Evolutionary conservation across 192 early-diverging fungal species (phyloP), one percentile per base, ranked within the genome.

Genomic region (Umbelopsis ramanniana): DNA sequence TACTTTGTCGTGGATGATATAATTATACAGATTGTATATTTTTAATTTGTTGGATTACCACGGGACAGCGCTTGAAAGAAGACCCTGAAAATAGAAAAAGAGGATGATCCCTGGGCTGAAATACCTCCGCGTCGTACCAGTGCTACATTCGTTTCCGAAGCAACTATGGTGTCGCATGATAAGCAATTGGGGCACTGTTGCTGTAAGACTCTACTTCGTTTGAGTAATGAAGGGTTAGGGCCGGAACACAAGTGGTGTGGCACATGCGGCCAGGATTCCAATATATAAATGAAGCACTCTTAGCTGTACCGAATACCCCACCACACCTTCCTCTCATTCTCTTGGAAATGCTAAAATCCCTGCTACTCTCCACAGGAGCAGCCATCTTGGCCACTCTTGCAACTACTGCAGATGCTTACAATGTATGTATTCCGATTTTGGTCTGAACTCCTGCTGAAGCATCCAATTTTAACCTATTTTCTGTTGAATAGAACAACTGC

Each of bases 401-500:
- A 37, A 37, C 57, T 26, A 63, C 57, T 19, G 57, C 57, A 63
- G 15, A 19, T 19, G 57, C 57, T 63, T 63, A 38, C 33, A 63
- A 35, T 14, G 57, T 63, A 33, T 37, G 57, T 63, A 43, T 43
- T 43, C 40, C 29, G 40, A 43, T 43, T 29, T 29, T 43, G 40
- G 40, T 43, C 0, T 11, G 6, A 6, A 2, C 35, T 29, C 57
- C 17, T 12, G 14, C 6, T 23, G 11, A 21, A 38, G 38, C 3
- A 6, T 66, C 54, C 9, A 23, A 47, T 23, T 9, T 23, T 52
- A 37, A 47, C 22, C 1, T 14, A 46, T 47, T 45, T 60, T 12
- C 8, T 17, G 10, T 37, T 14, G 3, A 2, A 63, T 69, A 79
- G 78, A 66, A 72, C 53, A n/a, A 68, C 33, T 79, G 78, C 67